A percentile compares a stretch with the other conserved stretches of the same genome.
These are phyloP conservation scores for Mycena galericulata DNA, from an alignment of 768 basidiomycete species.

Conservation along the genomic window DNA sequence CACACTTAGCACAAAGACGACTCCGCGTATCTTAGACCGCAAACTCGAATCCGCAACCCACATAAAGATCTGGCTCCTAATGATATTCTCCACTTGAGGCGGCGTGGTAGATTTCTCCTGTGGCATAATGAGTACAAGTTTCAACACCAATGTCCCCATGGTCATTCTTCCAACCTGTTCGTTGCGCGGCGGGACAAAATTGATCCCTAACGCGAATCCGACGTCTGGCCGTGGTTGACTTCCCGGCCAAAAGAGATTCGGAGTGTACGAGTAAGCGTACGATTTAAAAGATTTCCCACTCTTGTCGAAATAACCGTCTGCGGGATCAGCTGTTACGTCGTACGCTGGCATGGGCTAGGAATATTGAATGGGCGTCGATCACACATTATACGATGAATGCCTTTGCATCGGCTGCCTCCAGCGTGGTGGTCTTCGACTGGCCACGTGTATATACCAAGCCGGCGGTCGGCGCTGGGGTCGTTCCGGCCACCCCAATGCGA, in stretches of 20 bases:
- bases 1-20: too few species aligned
- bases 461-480: not conserved
- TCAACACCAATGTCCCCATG: too few species aligned
- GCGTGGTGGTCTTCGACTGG: not conserved
- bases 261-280: not conserved
- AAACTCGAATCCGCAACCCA: too few species aligned
- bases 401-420: constrained; percentile 5
- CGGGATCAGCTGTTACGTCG: not conserved
- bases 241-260: too few species aligned
- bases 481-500: not conserved
- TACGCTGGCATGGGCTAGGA: not conserved
- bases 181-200: too few species aligned
- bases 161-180: too few species aligned
- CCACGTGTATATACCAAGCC: not conserved
- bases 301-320: not conserved
- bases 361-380: too few species aligned
- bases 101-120: too few species aligned
- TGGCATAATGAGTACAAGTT: too few species aligned
- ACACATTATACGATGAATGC: not conserved
- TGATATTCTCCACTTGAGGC: too few species aligned
- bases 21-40: too few species aligned
- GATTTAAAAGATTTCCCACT: not conserved
- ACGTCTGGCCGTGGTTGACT: not conserved
- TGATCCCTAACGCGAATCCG: not conserved
- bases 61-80: too few species aligned